phyloP scores from a whole-genome alignment of 2,329 filamentous ascomycete species.

The Pyrenophora graminea region DNA sequence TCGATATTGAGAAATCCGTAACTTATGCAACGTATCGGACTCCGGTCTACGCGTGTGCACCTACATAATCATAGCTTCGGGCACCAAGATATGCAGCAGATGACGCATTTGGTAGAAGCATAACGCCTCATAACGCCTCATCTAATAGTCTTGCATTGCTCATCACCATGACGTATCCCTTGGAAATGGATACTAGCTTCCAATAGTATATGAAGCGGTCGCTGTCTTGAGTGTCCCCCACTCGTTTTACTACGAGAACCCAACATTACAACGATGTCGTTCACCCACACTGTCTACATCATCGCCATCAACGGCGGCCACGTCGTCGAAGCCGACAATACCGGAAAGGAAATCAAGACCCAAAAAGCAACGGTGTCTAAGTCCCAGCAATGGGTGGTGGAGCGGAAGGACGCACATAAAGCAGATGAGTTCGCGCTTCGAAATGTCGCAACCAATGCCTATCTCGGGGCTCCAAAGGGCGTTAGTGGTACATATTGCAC shows the following conservation, averaged over 20 bases:
- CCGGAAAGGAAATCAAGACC: conserved; percentile 1
- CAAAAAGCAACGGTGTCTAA: not conserved
- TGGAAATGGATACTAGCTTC: too few relatives aligned
- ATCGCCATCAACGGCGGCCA: not conserved
- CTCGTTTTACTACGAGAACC: too few relatives aligned
- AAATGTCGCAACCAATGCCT: not conserved
- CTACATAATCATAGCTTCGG: not conserved
- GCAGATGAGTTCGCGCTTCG: not conserved
- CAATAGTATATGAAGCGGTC: too few relatives aligned
- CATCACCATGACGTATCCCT: too few relatives aligned
- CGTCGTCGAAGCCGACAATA: not conserved
- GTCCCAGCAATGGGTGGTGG: not conserved
- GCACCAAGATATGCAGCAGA: not conserved
- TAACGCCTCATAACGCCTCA: too few relatives aligned
- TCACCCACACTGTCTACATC: not conserved
- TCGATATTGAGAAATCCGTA: too few relatives aligned
- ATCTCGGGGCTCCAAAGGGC: not conserved
- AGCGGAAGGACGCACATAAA: not conserved
- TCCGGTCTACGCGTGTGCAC: too few relatives aligned
- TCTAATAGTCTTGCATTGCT: too few relatives aligned
- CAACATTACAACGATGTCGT: not conserved
- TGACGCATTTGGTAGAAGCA: too few relatives aligned
- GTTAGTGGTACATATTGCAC: not conserved
- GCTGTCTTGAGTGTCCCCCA: too few relatives aligned
- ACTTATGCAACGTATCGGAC: too few relatives aligned